Conservation (phyloP, 2,329 filamentous ascomycete genomes). For the Blumeriella jaapii region DNA sequence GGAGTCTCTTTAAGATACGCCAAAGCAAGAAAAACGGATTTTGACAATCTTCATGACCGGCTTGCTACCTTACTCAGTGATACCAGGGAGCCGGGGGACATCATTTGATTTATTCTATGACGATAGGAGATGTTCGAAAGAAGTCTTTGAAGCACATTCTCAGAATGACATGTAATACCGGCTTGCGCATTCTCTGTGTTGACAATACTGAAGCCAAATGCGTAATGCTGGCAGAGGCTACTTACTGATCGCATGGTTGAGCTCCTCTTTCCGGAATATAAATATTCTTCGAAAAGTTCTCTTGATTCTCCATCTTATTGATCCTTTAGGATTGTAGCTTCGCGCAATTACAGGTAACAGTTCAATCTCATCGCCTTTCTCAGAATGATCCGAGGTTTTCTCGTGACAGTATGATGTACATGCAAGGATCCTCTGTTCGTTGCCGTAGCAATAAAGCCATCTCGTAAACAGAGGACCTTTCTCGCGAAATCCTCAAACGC, state of each 20-base stretch:
- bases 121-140: conserved; percentile 36
- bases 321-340: no score
- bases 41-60: conserved; percentile 23
- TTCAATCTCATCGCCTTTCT: no score
- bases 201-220: no score
- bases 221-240: conserved; percentile 23
- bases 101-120: conserved; percentile 31
- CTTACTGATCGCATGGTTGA: no score
- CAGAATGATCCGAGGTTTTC: no score
- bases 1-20: neutral
- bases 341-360: no score
- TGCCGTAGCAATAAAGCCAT: neutral
- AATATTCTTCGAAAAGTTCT: no score
- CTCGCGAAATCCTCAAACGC: conserved; percentile 12
- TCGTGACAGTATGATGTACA: conserved; percentile 6
- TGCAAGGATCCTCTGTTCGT: no score
- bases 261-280: no score
- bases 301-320: no score
- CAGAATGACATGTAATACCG: conserved; percentile 39
- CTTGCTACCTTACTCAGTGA: conserved; percentile 37
- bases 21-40: conserved; percentile 39
- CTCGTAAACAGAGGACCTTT: neutral
- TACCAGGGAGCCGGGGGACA: conserved; percentile 40
- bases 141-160: conserved; percentile 37
- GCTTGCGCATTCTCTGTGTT: no score